Evolutionary conservation across 179 eudicot genomes (phyloP), one percentile per base, ranked within the genome.

Genomic region (Gypsophila paniculata): DNA sequence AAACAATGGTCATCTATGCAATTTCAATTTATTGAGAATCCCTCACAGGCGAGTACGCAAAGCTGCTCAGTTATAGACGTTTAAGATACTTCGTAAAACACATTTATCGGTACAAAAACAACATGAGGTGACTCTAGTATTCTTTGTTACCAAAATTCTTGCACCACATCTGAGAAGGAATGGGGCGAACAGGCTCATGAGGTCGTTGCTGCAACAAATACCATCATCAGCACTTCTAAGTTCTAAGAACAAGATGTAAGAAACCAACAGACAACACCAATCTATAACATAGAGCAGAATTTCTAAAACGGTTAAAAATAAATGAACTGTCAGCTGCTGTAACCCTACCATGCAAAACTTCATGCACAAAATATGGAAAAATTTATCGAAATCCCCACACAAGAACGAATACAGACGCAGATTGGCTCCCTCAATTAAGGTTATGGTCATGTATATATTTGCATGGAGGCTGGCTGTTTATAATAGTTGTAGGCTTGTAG

Each of bases 91-190:
- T 4, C 1, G 34, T 42, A 26, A 49, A 48, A 6, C 65, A 39
- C 68, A 2, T 64, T 64, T 18, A 17, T 57, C 66, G 49, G 72
- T 72, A 63, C 90, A 89, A 77, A 83, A 81, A 83, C 72, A 64
- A 51, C 25, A 72, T 29, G 52, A 42, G 39, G 70, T 61, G 66
- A 78, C 65, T 55, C 71, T 81, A 87, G 61, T 89, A 86, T 38
- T 91, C 97, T 72, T 91, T 91, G 72, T 83, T 85, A 48, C 96
- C 96, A 55, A 91, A 89, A 83, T 91, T 90, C 89, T 91, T 91
- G 93, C 97, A 91, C 93, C 97, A 91, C 68, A 89, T 77, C 81
- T 91, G 96, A 2, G 96, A 91, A 49, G 97, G 97, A 75, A 91
- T 90, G 51, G 96, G 87, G 32, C 87, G 89, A 72, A 91, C 90